Percentiles rank a stretch among this genome's conserved stretches.
Conservation (phyloP, 345 rosid genomes). For the Dovyalis caffra region DNA sequence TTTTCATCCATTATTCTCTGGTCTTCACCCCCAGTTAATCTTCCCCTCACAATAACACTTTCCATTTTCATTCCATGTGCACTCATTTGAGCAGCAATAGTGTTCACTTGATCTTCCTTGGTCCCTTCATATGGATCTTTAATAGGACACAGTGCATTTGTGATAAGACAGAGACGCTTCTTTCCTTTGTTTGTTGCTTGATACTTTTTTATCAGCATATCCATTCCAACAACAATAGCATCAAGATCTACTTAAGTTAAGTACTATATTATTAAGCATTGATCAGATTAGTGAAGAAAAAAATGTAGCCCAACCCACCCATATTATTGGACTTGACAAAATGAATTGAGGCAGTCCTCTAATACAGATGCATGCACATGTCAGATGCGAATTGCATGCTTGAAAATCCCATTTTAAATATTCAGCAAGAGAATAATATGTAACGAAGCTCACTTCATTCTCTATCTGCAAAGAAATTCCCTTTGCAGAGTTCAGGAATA, state of each 20-base stretch:
- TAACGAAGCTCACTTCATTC: slow-evolving; percentile 2
- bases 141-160: slow-evolving; percentile 64
- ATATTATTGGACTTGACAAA: neutral
- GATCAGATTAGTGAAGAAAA: neutral
- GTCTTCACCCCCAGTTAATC: slow-evolving; percentile 28
- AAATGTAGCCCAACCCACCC: neutral
- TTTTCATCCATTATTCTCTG: slow-evolving; percentile 60
- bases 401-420: neutral
- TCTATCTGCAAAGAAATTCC: slow-evolving; percentile 4
- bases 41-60: slow-evolving; percentile 57
- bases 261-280: slow-evolving; percentile 22
- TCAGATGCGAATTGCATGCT: neutral
- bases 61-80: slow-evolving; percentile 71
- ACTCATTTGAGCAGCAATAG: slow-evolving; percentile 65
- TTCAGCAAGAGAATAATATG: neutral
- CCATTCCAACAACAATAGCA: slow-evolving; percentile 92
- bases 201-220: slow-evolving; percentile 82
- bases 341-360: neutral
- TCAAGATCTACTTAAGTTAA: slow-evolving; percentile 81
- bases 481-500: neutral
- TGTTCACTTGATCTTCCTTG: slow-evolving; percentile 76
- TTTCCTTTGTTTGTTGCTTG: slow-evolving; percentile 60
- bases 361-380: neutral
- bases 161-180: slow-evolving; percentile 77
- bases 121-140: slow-evolving; percentile 77